These are phyloP conservation scores for Annona squamosa DNA, from an alignment of 164 flowering plant genomes.

Conservation along the genomic window DNA sequence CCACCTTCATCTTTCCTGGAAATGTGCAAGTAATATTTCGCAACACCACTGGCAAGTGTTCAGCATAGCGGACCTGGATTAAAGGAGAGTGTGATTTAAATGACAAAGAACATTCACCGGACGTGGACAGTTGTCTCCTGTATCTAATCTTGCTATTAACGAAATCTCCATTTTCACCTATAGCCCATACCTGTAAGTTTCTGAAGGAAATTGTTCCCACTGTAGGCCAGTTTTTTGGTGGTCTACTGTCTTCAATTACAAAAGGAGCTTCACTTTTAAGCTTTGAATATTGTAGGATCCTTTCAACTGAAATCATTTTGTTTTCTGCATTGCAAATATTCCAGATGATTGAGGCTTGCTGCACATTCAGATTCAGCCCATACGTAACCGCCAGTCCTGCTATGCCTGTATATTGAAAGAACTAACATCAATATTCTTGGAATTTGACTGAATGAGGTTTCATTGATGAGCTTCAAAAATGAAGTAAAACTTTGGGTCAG, in stretches of 20 bases:
- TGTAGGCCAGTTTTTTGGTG: constrained; percentile 72
- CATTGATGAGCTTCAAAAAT: too few relatives aligned
- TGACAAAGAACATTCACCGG: background rate
- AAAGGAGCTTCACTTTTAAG: constrained; percentile 77
- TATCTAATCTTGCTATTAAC: too few relatives aligned
- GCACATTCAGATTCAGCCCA: constrained; percentile 76
- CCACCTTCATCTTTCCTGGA: constrained; percentile 30
- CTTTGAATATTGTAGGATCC: constrained; percentile 82
- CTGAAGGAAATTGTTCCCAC: constrained; percentile 63
- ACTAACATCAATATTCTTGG: constrained; percentile 3
- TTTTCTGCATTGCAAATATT: constrained; percentile 93
- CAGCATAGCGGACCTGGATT: constrained; percentile 30
- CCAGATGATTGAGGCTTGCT: constrained; percentile 91
- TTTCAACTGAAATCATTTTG: constrained; percentile 93
- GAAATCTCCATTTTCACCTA: background rate
- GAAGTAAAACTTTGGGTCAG: too few relatives aligned
- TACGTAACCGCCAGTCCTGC: constrained; percentile 97
- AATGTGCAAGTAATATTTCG: constrained; percentile 29
- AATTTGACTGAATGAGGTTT: background rate
- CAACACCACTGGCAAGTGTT: constrained; percentile 32
- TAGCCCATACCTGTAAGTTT: constrained; percentile 51
- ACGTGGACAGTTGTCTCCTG: background rate
- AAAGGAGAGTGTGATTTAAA: background rate
- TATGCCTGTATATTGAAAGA: constrained; percentile 49
- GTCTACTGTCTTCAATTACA: constrained; percentile 57